A percentile compares a stretch with the other conserved stretches of the same genome.
These are phyloP conservation scores for Saccharomycopsis fibuligera DNA, from an alignment of 805 yeast species.

Conservation along the genomic window DNA sequence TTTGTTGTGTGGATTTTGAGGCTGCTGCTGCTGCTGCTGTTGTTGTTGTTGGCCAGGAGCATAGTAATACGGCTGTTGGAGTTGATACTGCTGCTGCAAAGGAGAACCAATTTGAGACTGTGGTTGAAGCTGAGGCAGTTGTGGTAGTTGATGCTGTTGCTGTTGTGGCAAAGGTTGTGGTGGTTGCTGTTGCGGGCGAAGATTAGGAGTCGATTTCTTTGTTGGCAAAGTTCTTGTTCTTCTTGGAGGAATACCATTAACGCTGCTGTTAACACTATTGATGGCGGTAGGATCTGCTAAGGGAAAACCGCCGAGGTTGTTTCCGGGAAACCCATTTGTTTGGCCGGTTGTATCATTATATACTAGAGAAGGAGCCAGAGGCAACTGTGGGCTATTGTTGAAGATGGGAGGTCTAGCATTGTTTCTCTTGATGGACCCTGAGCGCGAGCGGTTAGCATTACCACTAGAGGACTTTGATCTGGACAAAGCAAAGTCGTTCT, in stretches of 20 bases:
- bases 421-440: conserved; percentile 5
- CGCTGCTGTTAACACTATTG: not conserved
- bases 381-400: conserved; percentile 5
- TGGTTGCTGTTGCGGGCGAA: conserved; percentile 2
- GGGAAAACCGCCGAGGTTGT: too few relatives aligned
- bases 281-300: too few relatives aligned
- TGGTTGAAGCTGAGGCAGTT: not conserved
- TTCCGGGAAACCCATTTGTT: too few relatives aligned
- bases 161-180: not conserved
- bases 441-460: not conserved
- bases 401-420: conserved; percentile 2
- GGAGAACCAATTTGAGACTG: not conserved
- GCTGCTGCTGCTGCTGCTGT: not conserved
- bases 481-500: conserved; percentile 5
- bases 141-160: not conserved
- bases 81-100: not conserved
- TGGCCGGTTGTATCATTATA: too few relatives aligned
- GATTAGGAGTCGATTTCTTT: not conserved
- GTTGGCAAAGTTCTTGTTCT: conserved; percentile 14
- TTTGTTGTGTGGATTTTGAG: not conserved
- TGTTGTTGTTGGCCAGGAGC: not conserved
- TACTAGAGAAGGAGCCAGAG: too few relatives aligned
- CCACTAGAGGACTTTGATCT: not conserved
- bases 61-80: conserved; percentile 4
- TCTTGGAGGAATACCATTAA: not conserved